Base-by-base conservation (phyloP, 345 rosid species). In the Populus deltoides region DNA sequence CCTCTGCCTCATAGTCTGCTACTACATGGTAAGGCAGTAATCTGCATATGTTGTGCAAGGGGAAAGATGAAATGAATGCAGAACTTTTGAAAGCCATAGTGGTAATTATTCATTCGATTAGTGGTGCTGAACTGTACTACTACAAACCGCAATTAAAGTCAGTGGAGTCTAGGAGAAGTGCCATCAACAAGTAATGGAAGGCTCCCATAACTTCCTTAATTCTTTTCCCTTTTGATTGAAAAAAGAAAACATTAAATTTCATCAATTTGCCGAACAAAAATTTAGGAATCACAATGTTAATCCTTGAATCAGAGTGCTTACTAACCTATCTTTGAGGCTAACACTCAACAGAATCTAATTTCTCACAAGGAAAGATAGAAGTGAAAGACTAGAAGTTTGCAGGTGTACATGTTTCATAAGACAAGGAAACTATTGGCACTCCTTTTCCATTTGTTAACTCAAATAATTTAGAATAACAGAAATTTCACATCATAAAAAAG, bases 1-100 rank as follows among this genome's bases (percentile, higher is more conserved):
- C 99, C 69, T 93, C 99, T 11, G 98, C 97, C 89, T 96, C 98
- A 79, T 91, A 96, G 85, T 96, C 97, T 53, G 97, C 94, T 62
- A 93, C 93, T 7, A 93, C 94, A 76, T 93, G 98, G 81, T 92
- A 96, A 66, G 98, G 99, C 41, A 93, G 89, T 84, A 89, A 86
- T 83, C 98, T 96, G 88, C 86, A 85, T 20, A 83, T 18, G 31
- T 76, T 72, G 20, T 15, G 16, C 13, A 41, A 33, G 67, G 1
- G 31, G 59, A 22, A 65, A 79, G 43, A 70, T 57, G 81, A 78
- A 76, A 47, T 62, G 39, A 75, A 13, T 36, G 5, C 22, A 70
- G 7, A 41, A 68, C 8, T 55, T 55, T 20, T 55, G 8, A 22
- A 55, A 18, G 61, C 24, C 61, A 55, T 55, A 25, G 25, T 55